Evolutionary conservation across 169 alveolate genomes (phyloP).

Genomic region (Cryptosporidium parvum): DNA sequence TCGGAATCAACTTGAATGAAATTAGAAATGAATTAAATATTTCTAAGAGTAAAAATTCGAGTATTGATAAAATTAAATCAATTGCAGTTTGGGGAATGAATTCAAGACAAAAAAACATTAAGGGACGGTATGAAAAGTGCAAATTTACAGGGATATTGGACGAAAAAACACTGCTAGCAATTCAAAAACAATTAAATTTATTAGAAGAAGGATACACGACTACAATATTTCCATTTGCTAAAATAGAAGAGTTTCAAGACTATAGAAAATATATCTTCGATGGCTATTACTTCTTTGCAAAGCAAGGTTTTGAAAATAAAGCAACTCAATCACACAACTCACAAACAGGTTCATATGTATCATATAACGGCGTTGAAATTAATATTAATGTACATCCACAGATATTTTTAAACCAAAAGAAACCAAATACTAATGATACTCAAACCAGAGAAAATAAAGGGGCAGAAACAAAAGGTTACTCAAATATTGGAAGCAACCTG

Average conservation of each 20-base stretch:
- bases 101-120: not conserved
- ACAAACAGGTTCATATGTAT: constrained; percentile 69
- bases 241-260: constrained; percentile 48
- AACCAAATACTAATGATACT: constrained; percentile 18
- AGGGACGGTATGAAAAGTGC: not conserved
- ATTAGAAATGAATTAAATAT: not conserved
- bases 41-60: not conserved
- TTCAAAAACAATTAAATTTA: constrained; percentile 30
- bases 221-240: constrained; percentile 35
- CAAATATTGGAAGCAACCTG: constrained; percentile 14
- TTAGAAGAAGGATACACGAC: constrained; percentile 11
- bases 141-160: constrained; percentile 47
- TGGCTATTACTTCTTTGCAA: constrained; percentile 57
- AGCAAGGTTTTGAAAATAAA: constrained; percentile 65
- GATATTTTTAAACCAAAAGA: constrained; percentile 46
- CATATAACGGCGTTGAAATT: constrained; percentile 67
- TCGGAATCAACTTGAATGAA: constrained; percentile 34
- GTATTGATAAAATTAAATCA: constrained; percentile 1
- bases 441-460: constrained; percentile 34
- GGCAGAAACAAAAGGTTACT: not conserved
- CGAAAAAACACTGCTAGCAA: constrained; percentile 1
- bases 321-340: constrained; percentile 63
- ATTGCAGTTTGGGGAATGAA: constrained; percentile 30
- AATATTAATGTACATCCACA: constrained; percentile 51
- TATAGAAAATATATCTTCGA: constrained; percentile 47